These are phyloP conservation scores for Capsella rubella DNA, from an alignment of 441 rosid genomes.

Conservation along the genomic window DNA sequence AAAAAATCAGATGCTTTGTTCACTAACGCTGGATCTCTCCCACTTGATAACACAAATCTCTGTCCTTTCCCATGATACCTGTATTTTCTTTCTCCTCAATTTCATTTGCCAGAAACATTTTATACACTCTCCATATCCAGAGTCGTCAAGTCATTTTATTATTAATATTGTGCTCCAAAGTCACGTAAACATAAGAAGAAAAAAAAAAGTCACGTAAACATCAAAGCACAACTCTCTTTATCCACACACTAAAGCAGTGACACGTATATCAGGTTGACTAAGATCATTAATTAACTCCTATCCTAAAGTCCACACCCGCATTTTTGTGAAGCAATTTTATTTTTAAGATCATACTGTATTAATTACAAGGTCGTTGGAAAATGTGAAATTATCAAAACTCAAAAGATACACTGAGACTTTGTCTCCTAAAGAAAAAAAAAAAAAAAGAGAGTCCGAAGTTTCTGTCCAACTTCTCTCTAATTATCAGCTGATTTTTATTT, in stretches of 20 bases:
- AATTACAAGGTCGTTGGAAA: slow-evolving; percentile 19
- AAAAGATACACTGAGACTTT: neutral
- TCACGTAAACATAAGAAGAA: neutral
- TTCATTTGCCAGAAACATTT: neutral
- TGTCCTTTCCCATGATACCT: slow-evolving; percentile 86
- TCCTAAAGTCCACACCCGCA: neutral
- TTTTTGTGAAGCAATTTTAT: neutral
- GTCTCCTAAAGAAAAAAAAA: neutral
- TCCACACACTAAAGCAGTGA: neutral
- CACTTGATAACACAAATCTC: slow-evolving; percentile 71
- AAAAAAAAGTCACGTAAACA: neutral
- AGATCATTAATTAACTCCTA: neutral
- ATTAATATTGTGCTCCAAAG: neutral
- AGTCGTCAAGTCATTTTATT: neutral
- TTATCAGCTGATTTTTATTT: neutral
- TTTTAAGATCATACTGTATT: neutral
- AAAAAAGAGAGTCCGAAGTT: neutral
- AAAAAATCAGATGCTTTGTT: slow-evolving; percentile 80
- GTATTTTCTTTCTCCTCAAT: neutral
- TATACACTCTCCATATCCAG: neutral
- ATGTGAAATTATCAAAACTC: neutral
- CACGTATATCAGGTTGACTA: slow-evolving; percentile 19
- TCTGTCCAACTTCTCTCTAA: neutral
- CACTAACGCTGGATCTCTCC: slow-evolving; percentile 84
- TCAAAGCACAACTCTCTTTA: no score